phyloP scores from a whole-genome alignment of 2,329 filamentous ascomycete species.

The Albophoma yamanashiensis region DNA sequence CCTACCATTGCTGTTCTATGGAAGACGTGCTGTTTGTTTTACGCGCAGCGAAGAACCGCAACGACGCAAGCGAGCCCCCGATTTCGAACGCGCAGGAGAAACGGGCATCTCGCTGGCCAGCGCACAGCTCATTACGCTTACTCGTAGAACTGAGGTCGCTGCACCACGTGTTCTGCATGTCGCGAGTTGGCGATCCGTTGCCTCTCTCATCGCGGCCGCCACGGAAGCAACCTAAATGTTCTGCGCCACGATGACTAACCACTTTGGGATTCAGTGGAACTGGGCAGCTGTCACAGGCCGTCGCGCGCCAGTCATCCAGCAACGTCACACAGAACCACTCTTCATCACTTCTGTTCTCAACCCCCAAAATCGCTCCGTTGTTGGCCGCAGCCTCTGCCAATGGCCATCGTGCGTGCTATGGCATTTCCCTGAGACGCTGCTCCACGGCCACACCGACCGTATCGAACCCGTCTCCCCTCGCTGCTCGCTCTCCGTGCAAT shows the following conservation, averaged over 20 bases:
- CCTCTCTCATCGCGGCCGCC: neutral
- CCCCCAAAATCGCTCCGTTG: neutral
- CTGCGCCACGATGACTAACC: neutral
- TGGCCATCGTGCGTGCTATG: neutral
- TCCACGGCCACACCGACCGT: neutral
- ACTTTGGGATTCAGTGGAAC: neutral
- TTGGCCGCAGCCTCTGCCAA: neutral
- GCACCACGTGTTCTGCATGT: neutral
- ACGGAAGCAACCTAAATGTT: neutral
- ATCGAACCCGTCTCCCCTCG: neutral
- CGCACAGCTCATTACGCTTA: neutral
- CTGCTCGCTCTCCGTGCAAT: neutral
- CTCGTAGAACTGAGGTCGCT: neutral
- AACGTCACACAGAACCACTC: neutral
- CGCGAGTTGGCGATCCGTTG: too few species aligned
- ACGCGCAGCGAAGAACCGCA: neutral
- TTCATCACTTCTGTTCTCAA: neutral
- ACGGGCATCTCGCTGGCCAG: neutral
- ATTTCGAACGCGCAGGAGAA: neutral
- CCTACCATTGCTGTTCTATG: too few species aligned
- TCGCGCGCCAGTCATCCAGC: neutral
- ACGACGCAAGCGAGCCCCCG: neutral
- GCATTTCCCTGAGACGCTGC: neutral
- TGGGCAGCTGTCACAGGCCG: neutral
- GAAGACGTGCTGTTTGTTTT: neutral